Conservation (phyloP, 2,329 filamentous ascomycete species). For the Claviceps capensis region DNA sequence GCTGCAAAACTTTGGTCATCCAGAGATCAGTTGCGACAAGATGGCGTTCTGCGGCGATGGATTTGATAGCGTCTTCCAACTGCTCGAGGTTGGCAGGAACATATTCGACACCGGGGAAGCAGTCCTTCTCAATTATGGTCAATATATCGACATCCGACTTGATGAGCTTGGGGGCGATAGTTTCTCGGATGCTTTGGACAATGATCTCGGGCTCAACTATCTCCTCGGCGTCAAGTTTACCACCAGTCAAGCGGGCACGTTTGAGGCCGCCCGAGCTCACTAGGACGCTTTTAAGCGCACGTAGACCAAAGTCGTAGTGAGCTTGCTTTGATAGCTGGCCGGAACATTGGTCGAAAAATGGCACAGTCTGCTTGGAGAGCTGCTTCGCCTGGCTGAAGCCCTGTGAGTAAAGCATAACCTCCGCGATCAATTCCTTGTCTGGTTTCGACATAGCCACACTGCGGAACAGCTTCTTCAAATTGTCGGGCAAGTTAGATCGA, state of each 20-base stretch:
- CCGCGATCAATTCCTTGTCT: conserved; percentile 97
- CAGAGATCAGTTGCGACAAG: conserved; percentile 85
- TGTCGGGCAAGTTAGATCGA: conserved; percentile 94
- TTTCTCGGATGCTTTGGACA: conserved; percentile 95
- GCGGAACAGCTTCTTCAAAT: conserved; percentile 98
- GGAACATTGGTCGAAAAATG: conserved; percentile 91
- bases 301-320: conserved; percentile 96
- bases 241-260: conserved; percentile 56
- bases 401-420: conserved; percentile 99
- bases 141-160: conserved; percentile 83
- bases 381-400: conserved; percentile 94
- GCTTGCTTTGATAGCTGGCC: conserved; percentile 81
- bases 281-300: conserved; percentile 94
- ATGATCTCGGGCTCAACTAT: conserved; percentile 92
- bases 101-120: conserved; percentile 89
- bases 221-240: conserved; percentile 49
- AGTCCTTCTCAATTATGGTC: conserved; percentile 65
- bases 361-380: conserved; percentile 88
- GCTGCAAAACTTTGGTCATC: conserved; percentile 94
- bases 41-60: conserved; percentile 71
- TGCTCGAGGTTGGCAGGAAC: conserved; percentile 74
- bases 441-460: conserved; percentile 99
- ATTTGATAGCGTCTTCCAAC: conserved; percentile 67
- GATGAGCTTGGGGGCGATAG: conserved; percentile 94
- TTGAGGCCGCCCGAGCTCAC: conserved; percentile 96